These are phyloP conservation scores for Plasmodium gallinaceum DNA, from an alignment of 169 alveolate species.

Conservation along the genomic window DNA sequence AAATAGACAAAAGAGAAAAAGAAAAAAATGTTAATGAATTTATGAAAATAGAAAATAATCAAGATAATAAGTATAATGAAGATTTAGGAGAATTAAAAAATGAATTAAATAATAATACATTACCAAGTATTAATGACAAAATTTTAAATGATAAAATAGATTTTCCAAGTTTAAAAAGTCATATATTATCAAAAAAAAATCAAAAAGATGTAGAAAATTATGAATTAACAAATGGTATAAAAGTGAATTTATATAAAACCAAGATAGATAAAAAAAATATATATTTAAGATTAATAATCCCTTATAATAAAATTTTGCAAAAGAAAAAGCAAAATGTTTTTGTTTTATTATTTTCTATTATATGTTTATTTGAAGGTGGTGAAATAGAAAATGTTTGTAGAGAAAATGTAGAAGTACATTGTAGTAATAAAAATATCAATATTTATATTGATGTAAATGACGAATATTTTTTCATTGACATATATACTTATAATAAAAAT, in stretches of 20 bases:
- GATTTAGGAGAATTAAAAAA: neutral
- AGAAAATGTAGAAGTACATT: conserved; percentile 88
- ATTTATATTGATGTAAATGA: conserved; percentile 84
- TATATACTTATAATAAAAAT: conserved; percentile 78
- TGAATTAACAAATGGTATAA: conserved; percentile 49
- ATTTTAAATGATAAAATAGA: neutral
- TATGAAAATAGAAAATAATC: neutral
- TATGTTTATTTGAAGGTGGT: conserved; percentile 90
- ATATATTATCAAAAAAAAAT: conserved; percentile 10
- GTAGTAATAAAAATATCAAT: conserved; percentile 85
- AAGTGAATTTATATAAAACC: conserved; percentile 59
- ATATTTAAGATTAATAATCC: conserved; percentile 57
- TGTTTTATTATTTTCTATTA: conserved; percentile 54
- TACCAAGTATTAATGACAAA: no score
- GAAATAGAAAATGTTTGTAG: conserved; percentile 87
- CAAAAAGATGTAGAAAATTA: conserved; percentile 51
- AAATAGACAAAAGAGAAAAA: neutral
- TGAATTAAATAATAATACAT: neutral
- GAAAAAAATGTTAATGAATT: neutral
- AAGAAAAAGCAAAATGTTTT: conserved; percentile 34
- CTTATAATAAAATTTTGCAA: conserved; percentile 63
- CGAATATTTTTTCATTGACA: conserved; percentile 85
- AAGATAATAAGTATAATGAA: neutral
- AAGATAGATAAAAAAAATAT: conserved; percentile 52
- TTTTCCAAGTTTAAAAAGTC: conserved; percentile 13